Evolutionary conservation across 2,329 filamentous ascomycete species (phyloP), one percentile per base, ranked within the genome.

Genomic region (Claviceps lovelessii): DNA sequence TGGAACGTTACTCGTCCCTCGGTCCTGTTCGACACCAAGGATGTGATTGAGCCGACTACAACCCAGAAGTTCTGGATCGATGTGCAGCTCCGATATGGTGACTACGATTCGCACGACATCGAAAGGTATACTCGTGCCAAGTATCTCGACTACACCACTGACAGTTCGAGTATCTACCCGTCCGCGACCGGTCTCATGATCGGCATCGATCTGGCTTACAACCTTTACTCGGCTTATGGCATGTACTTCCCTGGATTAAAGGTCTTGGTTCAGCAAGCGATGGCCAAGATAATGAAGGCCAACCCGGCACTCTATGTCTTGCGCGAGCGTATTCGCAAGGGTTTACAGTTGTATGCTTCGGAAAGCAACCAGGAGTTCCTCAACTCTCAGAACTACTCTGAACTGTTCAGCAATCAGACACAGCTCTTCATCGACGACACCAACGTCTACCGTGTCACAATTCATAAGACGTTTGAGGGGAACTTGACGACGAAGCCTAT

Each of bases 61-160:
- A 96, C 93, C 2, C 97, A 95, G 78, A 98, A 98, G 69, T 98
- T 98, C 78, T 98, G 93, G 93, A 76, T 98, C 54, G 93, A 98
- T 72, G 88, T 98, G 47, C 93, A 98, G 67, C 76, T 98, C 55
- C 83, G 93, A 60, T 98, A 98, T 65, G 91, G 91, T 64, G 93
- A 98, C 68, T 98, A 98, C 73, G 93, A 98, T 69, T 96, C 90
- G 62, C 94, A 98, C 72, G 93, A 98, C 65, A 97, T 98, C 67
- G 93, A 97, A 70, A 83, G 94, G 64, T 98, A 98, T 67, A 90
- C 95, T 39, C 86, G 93, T 65, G 91, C 93, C 61, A 98, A 98
- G 71, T 98, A 97, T 66, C 83, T 98, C 10, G 93, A 98, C 71
- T 98, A 98, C 75, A 98, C 93, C 1, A 95, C 91, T 5, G 94